Evolutionary conservation across 1,284 basidiomycete species (phyloP).

Genomic region (Apiotrichum mycotoxinovorans): DNA sequence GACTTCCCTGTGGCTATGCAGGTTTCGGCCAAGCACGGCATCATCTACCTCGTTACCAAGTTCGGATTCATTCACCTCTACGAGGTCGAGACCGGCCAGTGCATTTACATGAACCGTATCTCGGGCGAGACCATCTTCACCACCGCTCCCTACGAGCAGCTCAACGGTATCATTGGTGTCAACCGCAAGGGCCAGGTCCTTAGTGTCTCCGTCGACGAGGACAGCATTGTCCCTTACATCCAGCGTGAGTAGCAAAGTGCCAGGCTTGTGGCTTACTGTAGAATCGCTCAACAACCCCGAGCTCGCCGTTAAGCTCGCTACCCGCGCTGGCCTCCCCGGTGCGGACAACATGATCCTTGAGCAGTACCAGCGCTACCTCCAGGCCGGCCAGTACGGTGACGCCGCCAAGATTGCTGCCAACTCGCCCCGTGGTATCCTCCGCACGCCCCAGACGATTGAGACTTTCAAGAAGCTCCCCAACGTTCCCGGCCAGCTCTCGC

Average conservation of each 20-base stretch:
- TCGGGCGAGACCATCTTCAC: slow-evolving; percentile 99
- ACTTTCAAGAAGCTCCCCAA: slow-evolving; percentile 95
- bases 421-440: slow-evolving; percentile 92
- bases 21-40: slow-evolving; percentile 93
- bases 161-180: slow-evolving; percentile 95
- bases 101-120: slow-evolving; percentile 99
- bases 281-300: slow-evolving; percentile 94
- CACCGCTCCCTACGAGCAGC: slow-evolving; percentile 90
- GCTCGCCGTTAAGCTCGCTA: slow-evolving; percentile 96
- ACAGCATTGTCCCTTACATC: slow-evolving; percentile 93
- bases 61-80: slow-evolving; percentile 99
- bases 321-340: slow-evolving; percentile 93
- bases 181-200: slow-evolving; percentile 99
- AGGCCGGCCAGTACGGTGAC: slow-evolving; percentile 83
- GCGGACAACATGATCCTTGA: slow-evolving; percentile 96
- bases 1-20: slow-evolving; percentile 99
- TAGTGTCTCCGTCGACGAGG: slow-evolving; percentile 94
- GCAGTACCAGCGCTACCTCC: slow-evolving; percentile 92
- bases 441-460: slow-evolving; percentile 94
- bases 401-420: slow-evolving; percentile 99
- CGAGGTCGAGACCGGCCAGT: slow-evolving; percentile 96
- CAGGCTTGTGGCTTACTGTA: slow-evolving; percentile 21
- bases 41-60: slow-evolving; percentile 97
- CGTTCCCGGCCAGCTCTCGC: slow-evolving; percentile 84
- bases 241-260: slow-evolving; percentile 52